phyloP scores from a whole-genome alignment of 495 filamentous ascomycete genomes.

The Saxophila tyrrhenica region DNA sequence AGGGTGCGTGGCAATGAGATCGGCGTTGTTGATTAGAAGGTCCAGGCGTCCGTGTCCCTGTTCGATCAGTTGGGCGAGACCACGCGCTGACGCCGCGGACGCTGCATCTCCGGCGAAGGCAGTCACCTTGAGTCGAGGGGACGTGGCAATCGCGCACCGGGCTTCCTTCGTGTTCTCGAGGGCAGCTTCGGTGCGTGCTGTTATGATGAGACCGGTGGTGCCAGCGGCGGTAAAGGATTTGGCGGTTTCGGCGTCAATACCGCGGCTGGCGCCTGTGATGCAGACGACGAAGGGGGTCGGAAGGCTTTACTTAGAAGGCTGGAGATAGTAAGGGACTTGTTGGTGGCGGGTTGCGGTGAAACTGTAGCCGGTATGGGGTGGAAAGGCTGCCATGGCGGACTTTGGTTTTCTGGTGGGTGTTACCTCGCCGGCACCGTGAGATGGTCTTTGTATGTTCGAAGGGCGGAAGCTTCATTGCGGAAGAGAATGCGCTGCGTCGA shows the following conservation, averaged over 20 bases:
- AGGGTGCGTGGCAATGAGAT: slow-evolving; percentile 1
- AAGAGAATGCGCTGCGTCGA: no score
- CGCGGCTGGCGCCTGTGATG: slow-evolving; percentile 31
- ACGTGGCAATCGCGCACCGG: slow-evolving; percentile 1
- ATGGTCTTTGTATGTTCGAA: no score
- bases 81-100: slow-evolving; percentile 1
- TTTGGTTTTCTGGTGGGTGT: no score
- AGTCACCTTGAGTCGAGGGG: neutral
- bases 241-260: slow-evolving; percentile 32
- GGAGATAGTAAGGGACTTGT: neutral
- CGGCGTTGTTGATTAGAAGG: slow-evolving; percentile 28
- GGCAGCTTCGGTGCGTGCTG: slow-evolving; percentile 2
- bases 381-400: no score
- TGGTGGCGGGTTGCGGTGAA: neutral
- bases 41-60: slow-evolving; percentile 16
- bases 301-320: neutral
- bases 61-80: slow-evolving; percentile 4
- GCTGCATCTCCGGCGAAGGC: slow-evolving; percentile 3
- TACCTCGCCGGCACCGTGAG: no score
- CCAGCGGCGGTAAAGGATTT: slow-evolving; percentile 29
- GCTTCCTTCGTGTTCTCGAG: slow-evolving; percentile 4
- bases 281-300: slow-evolving; percentile 24
- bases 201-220: slow-evolving; percentile 15
- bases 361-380: neutral
- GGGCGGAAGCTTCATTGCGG: no score